Base-by-base conservation (phyloP, 352 stramenopile species). In the Phytophthora parvispora region DNA sequence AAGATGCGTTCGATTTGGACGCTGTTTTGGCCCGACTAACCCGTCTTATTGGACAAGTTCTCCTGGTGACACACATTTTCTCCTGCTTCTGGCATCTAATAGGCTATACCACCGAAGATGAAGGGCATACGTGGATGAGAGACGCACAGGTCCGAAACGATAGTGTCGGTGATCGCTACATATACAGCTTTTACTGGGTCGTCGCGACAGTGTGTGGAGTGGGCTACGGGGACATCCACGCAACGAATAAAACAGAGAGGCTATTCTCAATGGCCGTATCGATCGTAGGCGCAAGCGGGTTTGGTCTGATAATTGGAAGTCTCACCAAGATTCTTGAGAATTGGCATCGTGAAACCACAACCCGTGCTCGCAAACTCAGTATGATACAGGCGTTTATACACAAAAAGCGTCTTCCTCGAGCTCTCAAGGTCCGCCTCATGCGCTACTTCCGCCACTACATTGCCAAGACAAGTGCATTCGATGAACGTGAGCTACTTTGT, bases 151-250 rank as follows among this genome's bases (percentile, higher is more conserved):
- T 90, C 32, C 55, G 62, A 7, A 22, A 71, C n/a, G 64, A 64
- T 24, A 75, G 62, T 15, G 66, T 80, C 0, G 59, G 45, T 13
- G 65, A 84, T 1, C 81, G 82, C 13, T 97, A 97, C 53, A 54
- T 96, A 16, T 95, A 89, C 67, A 87, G 80, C 32, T 86, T 95
- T 25, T 97, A 97, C 66, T 97, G 90, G 90, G 86, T 91, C n/a
- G 74, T 91, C 25, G 81, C 81, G 1, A 97, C 90, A 0, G 49
- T 97, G 12, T 90, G 89, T 3, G 90, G 87, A 0, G 88, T 97
- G 4, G 91, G 91, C 1, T 97, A 93, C 43, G 91, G 91, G 13
- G 91, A 97, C 47, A 78, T 97, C 9, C 76, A 90, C 50, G 83
- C 89, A 7, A 84, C 78, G 1, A 96, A 90, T 64, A 90, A 78